Conservation (phyloP, 495 filamentous ascomycete species). For the Achaetomiella virescens region DNA sequence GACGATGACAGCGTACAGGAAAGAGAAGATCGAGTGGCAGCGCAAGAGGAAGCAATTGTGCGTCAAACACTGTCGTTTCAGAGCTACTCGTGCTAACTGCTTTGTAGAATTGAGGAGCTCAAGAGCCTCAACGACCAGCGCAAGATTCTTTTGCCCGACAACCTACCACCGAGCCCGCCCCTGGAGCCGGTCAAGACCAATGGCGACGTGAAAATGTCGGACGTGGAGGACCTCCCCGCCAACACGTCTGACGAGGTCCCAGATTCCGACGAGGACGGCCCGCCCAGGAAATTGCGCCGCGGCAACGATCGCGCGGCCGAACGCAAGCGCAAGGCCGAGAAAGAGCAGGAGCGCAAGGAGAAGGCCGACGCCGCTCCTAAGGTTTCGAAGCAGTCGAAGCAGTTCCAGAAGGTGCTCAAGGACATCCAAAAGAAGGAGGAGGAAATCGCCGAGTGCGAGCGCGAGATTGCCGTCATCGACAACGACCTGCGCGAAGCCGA, state of each 20-base stretch:
- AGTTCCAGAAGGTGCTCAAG: conserved; percentile 78
- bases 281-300: conserved; percentile 68
- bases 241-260: conserved; percentile 46
- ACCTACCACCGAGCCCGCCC: conserved; percentile 61
- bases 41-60: conserved; percentile 75
- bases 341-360: conserved; percentile 70
- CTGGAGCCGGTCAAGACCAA: conserved; percentile 42
- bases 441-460: conserved; percentile 70
- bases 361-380: conserved; percentile 79
- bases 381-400: conserved; percentile 71
- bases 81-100: conserved; percentile 13
- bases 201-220: conserved; percentile 57
- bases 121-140: conserved; percentile 76
- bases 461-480: conserved; percentile 74
- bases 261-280: conserved; percentile 53
- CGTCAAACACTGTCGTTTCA: conserved; percentile 34
- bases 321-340: conserved; percentile 77
- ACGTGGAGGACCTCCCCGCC: conserved; percentile 52
- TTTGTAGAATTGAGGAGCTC: conserved; percentile 69
- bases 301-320: conserved; percentile 72
- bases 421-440: conserved; percentile 82
- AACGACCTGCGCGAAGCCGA: conserved; percentile 91
- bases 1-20: conserved; percentile 86
- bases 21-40: conserved; percentile 92
- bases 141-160: conserved; percentile 76